These are phyloP conservation scores for Cercospora brassicicola DNA, from an alignment of 2,329 filamentous ascomycete species.

Conservation along the genomic window DNA sequence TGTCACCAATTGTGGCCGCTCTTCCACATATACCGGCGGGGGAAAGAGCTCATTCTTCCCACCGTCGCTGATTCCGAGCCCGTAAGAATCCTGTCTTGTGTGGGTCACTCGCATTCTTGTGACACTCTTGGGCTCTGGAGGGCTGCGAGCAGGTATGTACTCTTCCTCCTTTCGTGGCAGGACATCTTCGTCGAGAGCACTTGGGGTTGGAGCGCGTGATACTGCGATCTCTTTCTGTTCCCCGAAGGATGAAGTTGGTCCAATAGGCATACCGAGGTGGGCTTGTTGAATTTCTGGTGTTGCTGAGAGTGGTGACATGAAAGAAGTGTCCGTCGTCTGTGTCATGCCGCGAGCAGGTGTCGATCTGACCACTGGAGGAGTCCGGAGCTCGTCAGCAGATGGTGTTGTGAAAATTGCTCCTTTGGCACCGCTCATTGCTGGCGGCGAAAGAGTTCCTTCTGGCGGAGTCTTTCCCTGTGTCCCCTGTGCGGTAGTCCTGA, in stretches of 20 bases:
- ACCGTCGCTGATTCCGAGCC: conserved; percentile 29
- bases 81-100: conserved; percentile 29
- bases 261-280: conserved; percentile 32
- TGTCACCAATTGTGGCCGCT: conserved; percentile 31
- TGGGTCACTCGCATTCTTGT: conserved; percentile 19
- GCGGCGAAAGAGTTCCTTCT: background rate
- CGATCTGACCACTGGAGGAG: conserved; percentile 8
- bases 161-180: background rate
- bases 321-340: conserved; percentile 26
- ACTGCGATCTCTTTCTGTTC: conserved; percentile 31
- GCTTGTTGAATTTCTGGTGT: conserved; percentile 37
- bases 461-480: background rate
- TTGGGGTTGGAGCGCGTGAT: conserved; percentile 10
- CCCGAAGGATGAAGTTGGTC: conserved; percentile 30
- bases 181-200: background rate
- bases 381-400: conserved; percentile 30
- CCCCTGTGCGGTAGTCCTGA: background rate
- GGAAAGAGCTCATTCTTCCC: conserved; percentile 29
- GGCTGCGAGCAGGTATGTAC: background rate
- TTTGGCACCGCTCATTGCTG: background rate
- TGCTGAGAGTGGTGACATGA: conserved; percentile 34
- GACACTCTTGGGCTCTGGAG: background rate
- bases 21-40: conserved; percentile 23
- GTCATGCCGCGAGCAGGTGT: conserved; percentile 17
- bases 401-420: conserved; percentile 31